Conservation (phyloP, 441 rosid species). For the Pelargonium fulgidum region DNA sequence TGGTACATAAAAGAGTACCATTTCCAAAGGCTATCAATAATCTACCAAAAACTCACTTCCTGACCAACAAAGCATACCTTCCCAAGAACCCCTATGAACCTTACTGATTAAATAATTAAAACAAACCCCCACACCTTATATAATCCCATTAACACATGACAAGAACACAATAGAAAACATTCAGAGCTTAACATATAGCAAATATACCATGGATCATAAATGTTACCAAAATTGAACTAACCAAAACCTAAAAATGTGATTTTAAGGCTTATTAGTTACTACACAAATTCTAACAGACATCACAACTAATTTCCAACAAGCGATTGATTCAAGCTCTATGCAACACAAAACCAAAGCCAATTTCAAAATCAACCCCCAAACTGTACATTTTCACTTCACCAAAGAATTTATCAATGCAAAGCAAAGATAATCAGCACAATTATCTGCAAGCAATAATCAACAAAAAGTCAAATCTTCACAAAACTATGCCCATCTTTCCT, state of each 20-base stretch:
- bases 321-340: background rate
- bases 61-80: no score
- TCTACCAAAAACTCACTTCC: no score
- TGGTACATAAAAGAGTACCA: no score
- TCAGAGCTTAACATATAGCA: background rate
- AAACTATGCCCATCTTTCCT: no score
- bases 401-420: background rate
- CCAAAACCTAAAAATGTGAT: background rate
- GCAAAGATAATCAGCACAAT: background rate
- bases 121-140: background rate
- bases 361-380: background rate
- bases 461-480: no score
- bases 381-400: background rate
- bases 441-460: background rate
- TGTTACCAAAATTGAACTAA: background rate
- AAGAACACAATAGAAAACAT: background rate
- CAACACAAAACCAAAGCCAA: background rate
- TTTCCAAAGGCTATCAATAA: no score
- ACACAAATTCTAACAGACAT: no score
- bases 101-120: no score
- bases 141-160: background rate
- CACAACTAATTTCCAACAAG: background rate
- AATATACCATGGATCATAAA: background rate
- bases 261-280: background rate
- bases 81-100: no score